Base-by-base conservation (phyloP, 1,284 basidiomycete genomes). In the Schizophyllum amplum region DNA sequence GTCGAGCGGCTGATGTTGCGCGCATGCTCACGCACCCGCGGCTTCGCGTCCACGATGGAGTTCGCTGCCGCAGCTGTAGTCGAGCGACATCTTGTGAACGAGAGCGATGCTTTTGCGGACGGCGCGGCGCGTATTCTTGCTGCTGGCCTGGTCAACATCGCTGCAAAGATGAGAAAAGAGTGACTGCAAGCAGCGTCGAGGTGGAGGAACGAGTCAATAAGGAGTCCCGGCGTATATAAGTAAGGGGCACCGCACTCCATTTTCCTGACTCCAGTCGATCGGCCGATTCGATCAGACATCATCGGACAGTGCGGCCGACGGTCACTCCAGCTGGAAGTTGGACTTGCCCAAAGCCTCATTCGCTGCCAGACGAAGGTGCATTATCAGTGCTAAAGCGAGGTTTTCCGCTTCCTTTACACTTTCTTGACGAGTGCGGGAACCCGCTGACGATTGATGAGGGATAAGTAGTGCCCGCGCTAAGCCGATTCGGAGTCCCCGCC, bases 1-100 rank as follows among this genome's bases (percentile, higher is more conserved):
- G 77, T 72, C 13, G 75, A 74, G 56, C 73, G 74, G 64, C 79
- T 78, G 61, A 83, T 76, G 58, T 72, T 74, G 58, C 48, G 48
- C 48, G 48, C 48, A 50, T 50, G 75, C 57, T 80, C 78, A 54
- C 72, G 69, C 21, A 84, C 77, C 63, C 80, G 74, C 22, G 72
- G 68, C 62, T 70, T 72, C 13, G 74, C 72, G 54, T 76, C 73
- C 61, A 75, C 62, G 63, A 75, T 73, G 33, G 71, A 73, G n/a
- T 62, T 48, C 11, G 33, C 11, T 52, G 59, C 63, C 17, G 68
- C 58, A 25, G 69, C 68, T 5, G 67, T 67, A 13, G 55, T 56
- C 48, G 55, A 56, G 48, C 55, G 55, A 50, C 48, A 56, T 47
- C 55, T 42, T 9, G 33, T 13, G 55, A 51, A 50, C 20, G 9